These are phyloP conservation scores for Phytopythium montanum DNA, from an alignment of 352 stramenopile genomes.

Conservation along the genomic window DNA sequence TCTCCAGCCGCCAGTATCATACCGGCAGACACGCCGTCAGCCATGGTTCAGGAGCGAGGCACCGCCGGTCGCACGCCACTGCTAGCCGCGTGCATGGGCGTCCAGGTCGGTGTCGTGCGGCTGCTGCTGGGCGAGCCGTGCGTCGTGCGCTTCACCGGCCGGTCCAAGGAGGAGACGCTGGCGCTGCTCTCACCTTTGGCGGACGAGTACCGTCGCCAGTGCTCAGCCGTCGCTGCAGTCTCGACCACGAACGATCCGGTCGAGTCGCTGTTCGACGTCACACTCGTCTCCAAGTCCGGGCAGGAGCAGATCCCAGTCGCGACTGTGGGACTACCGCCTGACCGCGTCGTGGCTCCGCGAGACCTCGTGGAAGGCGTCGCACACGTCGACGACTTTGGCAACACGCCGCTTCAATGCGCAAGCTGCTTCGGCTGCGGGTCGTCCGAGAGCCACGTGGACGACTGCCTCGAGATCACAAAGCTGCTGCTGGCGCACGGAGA, in stretches of 20 bases:
- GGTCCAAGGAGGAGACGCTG: slow-evolving; percentile 32
- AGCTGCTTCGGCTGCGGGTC: slow-evolving; percentile 78
- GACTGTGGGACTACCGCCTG: slow-evolving; percentile 37
- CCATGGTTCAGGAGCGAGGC: slow-evolving; percentile 31
- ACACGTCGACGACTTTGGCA: slow-evolving; percentile 76
- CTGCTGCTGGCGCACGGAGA: slow-evolving; percentile 58
- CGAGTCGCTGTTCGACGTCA: slow-evolving; percentile 31
- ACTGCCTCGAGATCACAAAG: slow-evolving; percentile 59
- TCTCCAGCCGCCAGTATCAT: neutral
- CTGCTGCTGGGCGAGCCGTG: slow-evolving; percentile 61
- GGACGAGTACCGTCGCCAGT: slow-evolving; percentile 6
- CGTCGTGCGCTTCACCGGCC: slow-evolving; percentile 64
- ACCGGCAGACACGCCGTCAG: slow-evolving; percentile 8
- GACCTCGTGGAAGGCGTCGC: slow-evolving; percentile 44
- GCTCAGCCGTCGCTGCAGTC: neutral
- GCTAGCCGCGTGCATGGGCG: slow-evolving; percentile 61
- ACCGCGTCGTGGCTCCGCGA: slow-evolving; percentile 28
- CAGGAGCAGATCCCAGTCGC: slow-evolving; percentile 40
- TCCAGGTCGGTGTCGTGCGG: slow-evolving; percentile 55
- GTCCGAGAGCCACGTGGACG: slow-evolving; percentile 50
- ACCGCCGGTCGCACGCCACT: slow-evolving; percentile 60
- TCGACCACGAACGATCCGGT: no score
- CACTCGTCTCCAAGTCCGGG: slow-evolving; percentile 31
- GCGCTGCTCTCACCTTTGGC: slow-evolving; percentile 40
- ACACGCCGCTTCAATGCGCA: slow-evolving; percentile 71